Base-by-base conservation (phyloP, 2,329 filamentous ascomycete species). In the Periglandula ipomoeae region DNA sequence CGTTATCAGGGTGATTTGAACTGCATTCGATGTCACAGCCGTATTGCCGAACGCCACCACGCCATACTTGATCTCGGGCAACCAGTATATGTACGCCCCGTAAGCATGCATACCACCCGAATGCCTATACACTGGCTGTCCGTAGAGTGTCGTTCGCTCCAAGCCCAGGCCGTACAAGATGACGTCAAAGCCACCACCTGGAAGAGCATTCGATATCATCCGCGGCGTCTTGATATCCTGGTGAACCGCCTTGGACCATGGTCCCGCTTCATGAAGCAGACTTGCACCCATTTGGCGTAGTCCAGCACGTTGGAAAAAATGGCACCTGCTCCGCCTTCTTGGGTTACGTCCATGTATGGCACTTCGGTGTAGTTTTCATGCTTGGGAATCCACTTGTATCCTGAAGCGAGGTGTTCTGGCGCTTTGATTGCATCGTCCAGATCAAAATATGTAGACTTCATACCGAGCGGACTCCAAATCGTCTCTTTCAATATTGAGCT, bases 261-360 rank as follows among this genome's bases (percentile, higher is more conserved):
- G 61, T 6, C 32, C 47, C 0, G 45, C 32, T 46, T 58, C 40
- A 9, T 65, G 56, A 24, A 81, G 60, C 22, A 79, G 62, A 19
- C 70, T 73, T 63, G 62, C 3, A 78, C 54, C 77, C 76, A 82
- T 54, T 69, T 70, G 3, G 66, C 58, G 56, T 75, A 79, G 60
- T 79, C 76, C 11, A 65, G 48, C 2, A 74, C 73, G 40, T 67
- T 74, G 22, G 70, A 72, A 19, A 78, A 61, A 44, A 70, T 58
- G 26, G 60, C 64, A 0, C 70, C 71, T 0, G 70, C 68, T 11
- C 70, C 70, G 53, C 63, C 65, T 24, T 62, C 55, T 54, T 61
- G 66, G 27, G 53, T 37, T 3, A 56, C 53, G 8, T 51, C 50
- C 37, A 59, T 49, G 15, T 61, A 53, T 3, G 70, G 59, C 20